Conservation (phyloP, 257 asterid species). For the Lycium barbarum region DNA sequence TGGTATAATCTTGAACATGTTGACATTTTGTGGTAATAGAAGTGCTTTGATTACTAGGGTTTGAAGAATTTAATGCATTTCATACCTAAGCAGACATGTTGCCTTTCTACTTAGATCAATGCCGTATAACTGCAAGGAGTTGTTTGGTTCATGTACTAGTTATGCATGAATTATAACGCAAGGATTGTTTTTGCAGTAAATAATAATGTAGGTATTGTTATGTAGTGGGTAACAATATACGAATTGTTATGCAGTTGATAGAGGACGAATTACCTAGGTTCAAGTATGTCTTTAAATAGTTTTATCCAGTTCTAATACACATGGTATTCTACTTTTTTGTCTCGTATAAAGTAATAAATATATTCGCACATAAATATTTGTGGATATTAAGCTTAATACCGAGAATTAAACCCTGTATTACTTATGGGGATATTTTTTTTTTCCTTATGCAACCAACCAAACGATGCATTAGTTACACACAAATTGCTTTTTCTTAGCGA, state of each 20-base stretch:
- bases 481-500: background rate
- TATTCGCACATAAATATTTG: background rate
- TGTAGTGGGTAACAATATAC: background rate
- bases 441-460: background rate
- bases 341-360: background rate
- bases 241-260: background rate
- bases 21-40: background rate
- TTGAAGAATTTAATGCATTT: background rate
- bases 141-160: background rate
- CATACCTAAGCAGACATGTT: background rate
- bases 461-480: background rate
- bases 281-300: background rate
- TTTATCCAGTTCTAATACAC: background rate
- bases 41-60: background rate
- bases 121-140: background rate
- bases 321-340: background rate
- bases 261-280: background rate
- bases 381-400: background rate
- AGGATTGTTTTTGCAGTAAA: background rate
- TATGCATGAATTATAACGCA: background rate
- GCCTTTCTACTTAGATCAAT: background rate
- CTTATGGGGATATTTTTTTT: background rate
- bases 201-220: background rate
- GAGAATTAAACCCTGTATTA: background rate
- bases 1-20: background rate